Conservation (phyloP, 2,329 filamentous ascomycete genomes). For the Fusarium nurragi region DNA sequence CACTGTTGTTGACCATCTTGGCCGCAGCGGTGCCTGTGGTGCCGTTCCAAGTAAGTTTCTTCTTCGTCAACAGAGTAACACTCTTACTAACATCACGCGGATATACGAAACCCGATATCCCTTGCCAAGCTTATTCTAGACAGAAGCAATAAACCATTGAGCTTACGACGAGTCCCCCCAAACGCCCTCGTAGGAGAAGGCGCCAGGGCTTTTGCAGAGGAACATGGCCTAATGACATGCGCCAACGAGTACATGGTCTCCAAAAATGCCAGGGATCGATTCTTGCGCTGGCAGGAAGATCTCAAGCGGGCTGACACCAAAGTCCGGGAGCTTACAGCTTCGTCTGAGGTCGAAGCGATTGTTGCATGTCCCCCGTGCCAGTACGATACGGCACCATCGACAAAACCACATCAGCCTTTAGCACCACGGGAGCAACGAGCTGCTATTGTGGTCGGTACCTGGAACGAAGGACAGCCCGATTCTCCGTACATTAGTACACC, state of each 20-base stretch:
- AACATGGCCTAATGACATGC: conserved; percentile 78
- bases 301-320: conserved; percentile 69
- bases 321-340: conserved; percentile 43
- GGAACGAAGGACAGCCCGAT: conserved; percentile 71
- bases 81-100: conserved; percentile 55
- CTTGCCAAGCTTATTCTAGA: conserved; percentile 86
- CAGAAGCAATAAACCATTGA: conserved; percentile 77
- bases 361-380: conserved; percentile 44
- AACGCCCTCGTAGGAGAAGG: conserved; percentile 90
- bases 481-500: conserved; percentile 57
- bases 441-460: conserved; percentile 65
- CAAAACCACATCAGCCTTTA: conserved; percentile 41
- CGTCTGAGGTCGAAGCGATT: conserved; percentile 21
- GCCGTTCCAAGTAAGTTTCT: conserved; percentile 81
- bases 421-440: conserved; percentile 59
- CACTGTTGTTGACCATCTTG: conserved; percentile 88
- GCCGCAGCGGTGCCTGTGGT: conserved; percentile 91
- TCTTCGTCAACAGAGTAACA: neutral
- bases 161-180: conserved; percentile 87
- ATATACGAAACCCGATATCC: conserved; percentile 91
- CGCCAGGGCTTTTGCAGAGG: conserved; percentile 84
- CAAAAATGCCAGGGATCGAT: conserved; percentile 79
- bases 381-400: conserved; percentile 47
- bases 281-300: conserved; percentile 80
- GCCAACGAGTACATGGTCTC: conserved; percentile 83